Conservation (phyloP, 805 yeast genomes). For the Kodamaea kakaduensis region DNA sequence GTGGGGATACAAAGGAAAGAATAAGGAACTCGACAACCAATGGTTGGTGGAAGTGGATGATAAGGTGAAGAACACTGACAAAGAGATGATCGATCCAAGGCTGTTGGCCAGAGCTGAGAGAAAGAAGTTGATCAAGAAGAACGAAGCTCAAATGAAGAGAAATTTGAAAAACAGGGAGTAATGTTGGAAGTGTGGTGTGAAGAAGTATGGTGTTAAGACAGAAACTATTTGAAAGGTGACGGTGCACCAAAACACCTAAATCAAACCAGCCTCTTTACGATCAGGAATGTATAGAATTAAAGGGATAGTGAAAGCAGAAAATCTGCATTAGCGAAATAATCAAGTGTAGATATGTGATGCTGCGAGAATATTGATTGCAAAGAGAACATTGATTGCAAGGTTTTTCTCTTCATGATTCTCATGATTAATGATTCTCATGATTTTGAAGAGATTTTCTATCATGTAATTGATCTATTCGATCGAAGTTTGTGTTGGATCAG, state of each 20-base stretch:
- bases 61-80: conserved; percentile 46
- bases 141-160: conserved; percentile 78
- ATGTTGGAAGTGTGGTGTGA: neutral
- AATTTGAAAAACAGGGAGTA: conserved; percentile 46
- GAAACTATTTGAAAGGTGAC: too few relatives aligned
- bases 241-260: too few relatives aligned
- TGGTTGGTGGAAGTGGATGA: conserved; percentile 96
- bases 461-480: too few relatives aligned
- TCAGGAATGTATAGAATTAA: neutral
- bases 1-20: conserved; percentile 96
- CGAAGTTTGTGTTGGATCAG: too few relatives aligned
- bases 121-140: conserved; percentile 79
- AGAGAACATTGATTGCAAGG: neutral
- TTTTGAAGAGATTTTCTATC: too few relatives aligned
- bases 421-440: too few relatives aligned
- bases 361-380: neutral
- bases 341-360: neutral
- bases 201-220: too few relatives aligned
- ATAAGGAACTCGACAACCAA: conserved; percentile 80
- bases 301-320: too few relatives aligned
- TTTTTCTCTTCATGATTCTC: neutral
- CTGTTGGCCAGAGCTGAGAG: conserved; percentile 76
- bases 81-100: conserved; percentile 84
- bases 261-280: too few relatives aligned
- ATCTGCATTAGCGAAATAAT: neutral